Conservation (phyloP, 495 filamentous ascomycete species). For the Neurospora sp. region DNA sequence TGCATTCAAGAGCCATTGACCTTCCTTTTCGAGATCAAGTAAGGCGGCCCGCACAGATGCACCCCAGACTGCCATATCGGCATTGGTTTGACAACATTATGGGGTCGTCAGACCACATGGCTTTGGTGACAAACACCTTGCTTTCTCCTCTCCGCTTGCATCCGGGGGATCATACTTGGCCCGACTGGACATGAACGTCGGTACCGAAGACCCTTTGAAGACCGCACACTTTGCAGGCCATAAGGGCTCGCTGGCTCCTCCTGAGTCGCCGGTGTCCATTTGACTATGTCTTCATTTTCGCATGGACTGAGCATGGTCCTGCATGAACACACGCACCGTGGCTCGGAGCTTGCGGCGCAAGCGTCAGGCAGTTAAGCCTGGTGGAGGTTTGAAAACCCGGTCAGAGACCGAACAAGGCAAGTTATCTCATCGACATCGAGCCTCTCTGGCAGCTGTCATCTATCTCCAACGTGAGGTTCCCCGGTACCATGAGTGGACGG, state of each 20-base stretch:
- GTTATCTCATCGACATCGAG: slow-evolving; percentile 9
- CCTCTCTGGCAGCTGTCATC: slow-evolving; percentile 13
- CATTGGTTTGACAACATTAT: slow-evolving; percentile 14
- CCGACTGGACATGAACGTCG: neutral
- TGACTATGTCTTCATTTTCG: neutral
- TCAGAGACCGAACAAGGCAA: slow-evolving; percentile 12
- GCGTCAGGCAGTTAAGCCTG: slow-evolving; percentile 11
- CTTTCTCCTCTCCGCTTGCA: neutral
- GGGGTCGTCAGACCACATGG: neutral
- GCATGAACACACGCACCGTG: neutral
- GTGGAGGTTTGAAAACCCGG: slow-evolving; percentile 17
- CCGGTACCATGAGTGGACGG: neutral
- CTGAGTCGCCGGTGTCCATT: neutral
- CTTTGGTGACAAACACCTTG: neutral
- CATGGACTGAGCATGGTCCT: neutral
- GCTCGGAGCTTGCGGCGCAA: neutral
- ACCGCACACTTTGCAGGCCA: neutral
- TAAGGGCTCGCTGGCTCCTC: neutral
- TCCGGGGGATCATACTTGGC: neutral
- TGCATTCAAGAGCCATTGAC: slow-evolving; percentile 9
- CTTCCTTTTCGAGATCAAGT: slow-evolving; percentile 20
- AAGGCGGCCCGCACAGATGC: slow-evolving; percentile 2
- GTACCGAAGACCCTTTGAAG: neutral
- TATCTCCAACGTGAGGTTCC: slow-evolving; percentile 20
- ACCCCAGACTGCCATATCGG: slow-evolving; percentile 18